Evolutionary conservation across 2,329 filamentous ascomycete genomes (phyloP), one percentile per base, ranked within the genome.

Genomic region (Fusarium stilboides): DNA sequence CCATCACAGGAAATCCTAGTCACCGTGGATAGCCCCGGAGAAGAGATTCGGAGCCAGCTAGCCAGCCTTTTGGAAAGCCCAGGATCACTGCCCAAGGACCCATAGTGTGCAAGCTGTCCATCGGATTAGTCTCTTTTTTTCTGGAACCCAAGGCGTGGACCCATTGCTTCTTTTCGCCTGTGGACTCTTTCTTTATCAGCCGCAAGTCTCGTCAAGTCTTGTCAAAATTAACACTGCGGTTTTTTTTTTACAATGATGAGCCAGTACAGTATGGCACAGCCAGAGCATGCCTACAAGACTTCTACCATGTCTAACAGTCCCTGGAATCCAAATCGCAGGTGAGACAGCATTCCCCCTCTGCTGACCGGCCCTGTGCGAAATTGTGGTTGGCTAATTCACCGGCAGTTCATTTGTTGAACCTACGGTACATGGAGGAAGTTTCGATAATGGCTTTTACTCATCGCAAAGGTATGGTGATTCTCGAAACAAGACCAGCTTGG

Each of bases 291-390:
- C 66, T 86, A 85, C 77, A 82, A 81, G 75, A 79, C 77, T 67
- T 75, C 84, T 70, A 78, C 79, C 74, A 80, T 81, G 77, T 78
- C 83, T 65, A 82, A 80, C 77, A 81, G 83, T 71, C 80, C 83
- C 60, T 87, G 85, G 85, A 81, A 82, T 69, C 76, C 83, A 68
- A 79, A 82, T 70, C 84, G 83, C 79, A 88, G 85, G 86, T 88
- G 83, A 82, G 84, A 78, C 46, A 26, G 54, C 54, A 53, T 60
- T 46, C 56, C 49, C 43, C 53, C 36, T 56, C 58, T 49, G 40
- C 62, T 62, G 50, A 33, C 46, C 26, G 57, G 39, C 44, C 43
- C 26, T 42, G 33, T 37, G 33, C 28, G 37, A 58, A 44, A 54
- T 43, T 24, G 57, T 58, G 44, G 50, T 69, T 74, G 62, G 49